Base-by-base conservation (phyloP, 495 filamentous ascomycete species). In the Hyaloscypha bicolor region DNA sequence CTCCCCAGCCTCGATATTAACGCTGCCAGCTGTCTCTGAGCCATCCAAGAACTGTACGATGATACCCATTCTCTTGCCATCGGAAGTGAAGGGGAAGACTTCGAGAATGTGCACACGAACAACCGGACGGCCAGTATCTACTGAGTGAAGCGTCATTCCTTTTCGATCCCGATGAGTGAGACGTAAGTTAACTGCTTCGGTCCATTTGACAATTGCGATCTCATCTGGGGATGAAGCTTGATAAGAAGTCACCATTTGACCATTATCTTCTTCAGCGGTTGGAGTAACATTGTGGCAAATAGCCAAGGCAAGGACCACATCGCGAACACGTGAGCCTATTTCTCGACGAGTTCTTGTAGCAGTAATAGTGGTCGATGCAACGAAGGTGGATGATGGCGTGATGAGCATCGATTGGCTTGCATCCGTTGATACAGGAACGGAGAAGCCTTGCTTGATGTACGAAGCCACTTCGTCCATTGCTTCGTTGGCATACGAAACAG, bases 251-350 rank as follows among this genome's bases (percentile, higher is more conserved):
- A 91, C 80, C n/a, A 80, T 85, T 55, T 86, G 76, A 0, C 93
- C 95, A 70, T 91, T 85, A 68, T 93, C 89, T 66, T 94, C 90
- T 68, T 97, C 92, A 0, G 82, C 85, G 4, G 94, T 96, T 11
- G 96, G 96, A 0, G 96, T 99, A 55, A 99, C 96, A 74, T 98
- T 99, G 78, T 99, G 96, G 70, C 96, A 98, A 31, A 99, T 83
- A 3, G 93, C 94, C 62, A 99, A 85, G 4, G 96, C 95, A 9
- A 98, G 76, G 9, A 98, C 88, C 25, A 98, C 85, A 76, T 98
- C 94, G 58, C 94, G 85, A 31, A 99, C 94, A 33, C 96, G 87
- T 37, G 92, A 89, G 14, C 95, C 93, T 66, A 99, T 98, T 74
- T 97, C 96, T 72, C 96, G 85, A 59, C 95, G 83, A 16, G 91